These are phyloP conservation scores for Iberis pinnata DNA, from an alignment of 345 rosid genomes.

Conservation along the genomic window DNA sequence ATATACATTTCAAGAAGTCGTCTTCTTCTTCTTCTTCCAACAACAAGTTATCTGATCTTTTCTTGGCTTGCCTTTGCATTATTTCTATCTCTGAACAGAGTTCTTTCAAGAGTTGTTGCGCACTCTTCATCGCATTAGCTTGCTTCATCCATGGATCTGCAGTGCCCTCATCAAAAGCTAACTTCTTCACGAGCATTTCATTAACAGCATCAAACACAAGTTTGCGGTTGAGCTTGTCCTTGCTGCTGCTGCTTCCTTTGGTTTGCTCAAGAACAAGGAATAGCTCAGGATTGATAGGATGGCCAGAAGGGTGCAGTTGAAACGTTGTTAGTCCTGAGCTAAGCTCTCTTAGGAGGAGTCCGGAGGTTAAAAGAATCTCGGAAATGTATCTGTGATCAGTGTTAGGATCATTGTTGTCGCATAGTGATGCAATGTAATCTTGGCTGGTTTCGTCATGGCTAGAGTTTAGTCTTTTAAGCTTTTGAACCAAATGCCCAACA, in stretches of 20 bases:
- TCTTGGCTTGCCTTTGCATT: slow-evolving; percentile 33
- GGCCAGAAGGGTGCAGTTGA: slow-evolving; percentile 80
- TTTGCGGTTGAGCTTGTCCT: slow-evolving; percentile 57
- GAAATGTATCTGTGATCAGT: slow-evolving; percentile 81
- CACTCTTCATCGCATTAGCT: slow-evolving; percentile 43
- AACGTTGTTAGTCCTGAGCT: slow-evolving; percentile 47
- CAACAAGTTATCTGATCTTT: slow-evolving; percentile 33
- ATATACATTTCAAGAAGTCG: slow-evolving; percentile 44
- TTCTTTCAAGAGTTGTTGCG: slow-evolving; percentile 74
- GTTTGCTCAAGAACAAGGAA: slow-evolving; percentile 90
- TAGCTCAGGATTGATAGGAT: slow-evolving; percentile 82
- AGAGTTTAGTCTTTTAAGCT: slow-evolving; percentile 74
- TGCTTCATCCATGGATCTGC: slow-evolving; percentile 43
- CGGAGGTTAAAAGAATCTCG: slow-evolving; percentile 88
- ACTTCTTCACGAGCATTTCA: slow-evolving; percentile 57
- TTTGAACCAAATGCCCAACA: slow-evolving; percentile 71
- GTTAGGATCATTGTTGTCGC: slow-evolving; percentile 62
- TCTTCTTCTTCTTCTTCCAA: slow-evolving; percentile 48
- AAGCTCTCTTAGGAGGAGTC: slow-evolving; percentile 77
- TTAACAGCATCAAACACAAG: slow-evolving; percentile 80
- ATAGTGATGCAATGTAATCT: slow-evolving; percentile 89
- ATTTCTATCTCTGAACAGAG: slow-evolving; percentile 64
- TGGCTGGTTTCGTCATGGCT: slow-evolving; percentile 79
- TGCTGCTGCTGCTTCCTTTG: slow-evolving; percentile 44
- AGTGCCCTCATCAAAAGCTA: slow-evolving; percentile 33